Evolutionary conservation across 768 basidiomycete species (phyloP), one percentile per base, ranked within the genome.

Genomic region (Chalciporus pseudorubinellus): DNA sequence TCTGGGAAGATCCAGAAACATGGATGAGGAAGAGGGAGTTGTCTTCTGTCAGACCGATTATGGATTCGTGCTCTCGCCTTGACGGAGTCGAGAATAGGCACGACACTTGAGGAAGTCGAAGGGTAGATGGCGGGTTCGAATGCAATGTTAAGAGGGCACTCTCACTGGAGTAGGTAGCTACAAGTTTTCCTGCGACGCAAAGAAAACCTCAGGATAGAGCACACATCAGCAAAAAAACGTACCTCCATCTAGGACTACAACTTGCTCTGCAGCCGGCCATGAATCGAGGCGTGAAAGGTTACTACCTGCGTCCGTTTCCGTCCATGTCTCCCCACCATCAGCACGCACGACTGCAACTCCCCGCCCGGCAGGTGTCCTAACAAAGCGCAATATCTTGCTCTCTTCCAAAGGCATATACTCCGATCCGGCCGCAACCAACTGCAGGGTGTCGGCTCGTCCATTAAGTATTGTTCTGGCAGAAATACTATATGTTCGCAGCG

Each of bases 331-430:
- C 6, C 84, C 85, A 4, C 81, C 80, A 38, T 75, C 70, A 28
- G 66, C 67, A 39, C 87, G 81, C 28, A 87, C 70, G 13, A 86
- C 80, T 12, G 81, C 88, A 31, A 93, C 77, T 6, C 87, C 90
- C 46, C 75, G 77, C 1, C 91, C 91, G 52, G 91, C 86, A 1
- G 89, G 85, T 3, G 90, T 92, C 53, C 91, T 77, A 33, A 89
- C 81, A 57, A 92, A 85, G 33, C 77, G 75, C 12, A 75, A 58
- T 50, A 92, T 80, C 39, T 73, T 71, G 13, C 74, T 71, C 38
- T 83, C 77, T 57, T 86, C 82, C 47, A 70, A 68, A 19, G 69
- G 64, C 31, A 72, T 56, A 22, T 69, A 71, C 14, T 75, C 70
- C 19, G 74, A 53, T 46, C 73, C 70, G 24, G 70, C 70, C 6